Base-by-base conservation (phyloP, 2,329 filamentous ascomycete genomes). In the Neopestalotiopsis clavispora region DNA sequence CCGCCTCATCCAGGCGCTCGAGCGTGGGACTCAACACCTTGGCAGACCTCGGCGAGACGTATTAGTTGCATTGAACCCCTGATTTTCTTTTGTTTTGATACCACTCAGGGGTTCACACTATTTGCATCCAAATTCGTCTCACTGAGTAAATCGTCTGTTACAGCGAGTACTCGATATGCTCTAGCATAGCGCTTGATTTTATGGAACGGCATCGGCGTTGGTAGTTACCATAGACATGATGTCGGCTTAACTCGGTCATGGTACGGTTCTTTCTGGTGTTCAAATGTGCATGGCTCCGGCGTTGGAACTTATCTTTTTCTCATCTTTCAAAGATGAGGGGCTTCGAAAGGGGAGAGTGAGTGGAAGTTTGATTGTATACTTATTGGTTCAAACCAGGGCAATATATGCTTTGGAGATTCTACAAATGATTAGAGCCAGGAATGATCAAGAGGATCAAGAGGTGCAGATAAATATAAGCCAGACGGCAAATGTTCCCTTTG, bases 11-110 rank as follows among this genome's bases (percentile, higher is more conserved):
- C 60, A 38, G 34, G 23, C 52, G 57, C 17, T 57, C 60, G 14
- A 65, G 69, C 64, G 63, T 68, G 13, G 30, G 69, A 66, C 40
- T 73, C 73, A 62, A 40, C 30, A 85, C 80, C 71, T 73, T 87
- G 68, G 80, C 81, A 69, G 86, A 88, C 70, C 76, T 87, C 69
- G 86, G 86, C 67, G 86, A 88, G 81, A 88, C 86, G 9, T 88
- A 87, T 71, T 88, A 76, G 79, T 70, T 59, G 63, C 66, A 45
- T 17, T 23, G 56, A 34, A 30, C 38, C 60, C 69, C 61, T 64
- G 45, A 52, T n/a, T 69, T 64, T 64, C 42, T 28, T 64, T 64
- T 64, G 61, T 64, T 13, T 64, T 38, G 61, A 64, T 64, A 64
- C 61, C 61, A 64, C 42, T 49, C 20, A 49, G 28, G 61, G 61